phyloP scores from a whole-genome alignment of 345 rosid genomes.

The Acer yangbiense region DNA sequence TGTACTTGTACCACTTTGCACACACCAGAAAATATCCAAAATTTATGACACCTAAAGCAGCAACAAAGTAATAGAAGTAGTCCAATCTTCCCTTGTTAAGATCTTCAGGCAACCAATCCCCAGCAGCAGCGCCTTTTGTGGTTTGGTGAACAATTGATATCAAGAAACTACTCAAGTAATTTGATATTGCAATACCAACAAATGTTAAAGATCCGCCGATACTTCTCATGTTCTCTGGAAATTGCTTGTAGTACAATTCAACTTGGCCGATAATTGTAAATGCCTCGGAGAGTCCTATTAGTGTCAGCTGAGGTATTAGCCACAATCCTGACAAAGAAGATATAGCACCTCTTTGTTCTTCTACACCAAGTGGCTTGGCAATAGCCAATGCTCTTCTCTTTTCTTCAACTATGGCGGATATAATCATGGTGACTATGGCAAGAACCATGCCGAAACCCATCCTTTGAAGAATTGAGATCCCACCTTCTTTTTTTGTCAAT shows the following conservation, averaged over 20 bases:
- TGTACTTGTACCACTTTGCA: conserved; percentile 47
- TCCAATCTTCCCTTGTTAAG: conserved; percentile 50
- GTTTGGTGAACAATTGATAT: conserved; percentile 35
- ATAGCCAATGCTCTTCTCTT: conserved; percentile 30
- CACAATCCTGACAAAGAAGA: conserved; percentile 43
- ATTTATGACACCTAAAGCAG: conserved; percentile 34
- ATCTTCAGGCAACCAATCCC: conserved; percentile 47
- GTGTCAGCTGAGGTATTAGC: conserved; percentile 43
- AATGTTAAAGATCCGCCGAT: conserved; percentile 38
- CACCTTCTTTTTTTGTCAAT: conserved; percentile 36
- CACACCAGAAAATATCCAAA: conserved; percentile 35
- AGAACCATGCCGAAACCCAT: conserved; percentile 37
- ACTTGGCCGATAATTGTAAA: conserved; percentile 32
- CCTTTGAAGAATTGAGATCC: conserved; percentile 45
- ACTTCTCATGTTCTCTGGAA: conserved; percentile 62
- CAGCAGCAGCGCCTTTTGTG: conserved; percentile 18
- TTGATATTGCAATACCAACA: conserved; percentile 35
- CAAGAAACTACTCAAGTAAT: conserved; percentile 39
- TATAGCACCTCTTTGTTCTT: conserved; percentile 31
- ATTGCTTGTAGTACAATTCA: conserved; percentile 58
- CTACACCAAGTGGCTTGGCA: conserved; percentile 26
- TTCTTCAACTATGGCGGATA: conserved; percentile 36
- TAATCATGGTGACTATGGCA: conserved; percentile 32
- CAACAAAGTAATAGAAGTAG: conserved; percentile 42
- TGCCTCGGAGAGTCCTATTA: conserved; percentile 38